These are phyloP conservation scores for Cenchrus fungigraminus DNA, from an alignment of 176 grass and related monocot species.

Conservation along the genomic window DNA sequence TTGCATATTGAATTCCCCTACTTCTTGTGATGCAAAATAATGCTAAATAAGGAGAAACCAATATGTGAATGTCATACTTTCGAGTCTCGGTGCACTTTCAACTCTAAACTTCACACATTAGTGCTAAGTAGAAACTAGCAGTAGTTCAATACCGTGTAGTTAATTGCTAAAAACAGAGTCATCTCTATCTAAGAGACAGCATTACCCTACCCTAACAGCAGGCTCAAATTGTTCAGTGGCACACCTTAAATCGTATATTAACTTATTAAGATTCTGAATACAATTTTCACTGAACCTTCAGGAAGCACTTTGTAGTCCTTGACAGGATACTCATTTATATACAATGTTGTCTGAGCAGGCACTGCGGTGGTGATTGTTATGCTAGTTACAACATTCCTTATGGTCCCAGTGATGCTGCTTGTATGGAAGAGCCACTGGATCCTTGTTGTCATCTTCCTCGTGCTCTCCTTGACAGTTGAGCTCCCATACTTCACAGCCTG, in stretches of 20 bases:
- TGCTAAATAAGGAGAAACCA: background rate
- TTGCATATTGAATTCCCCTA: conserved; percentile 14
- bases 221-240: background rate
- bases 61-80: background rate
- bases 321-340: conserved; percentile 22
- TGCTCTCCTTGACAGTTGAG: conserved; percentile 68
- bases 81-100: background rate
- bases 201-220: conserved; percentile 12
- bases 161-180: conserved; percentile 12
- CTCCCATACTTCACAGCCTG: conserved; percentile 60
- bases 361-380: conserved; percentile 90
- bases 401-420: conserved; percentile 82
- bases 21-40: background rate
- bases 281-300: conserved; percentile 5
- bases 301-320: conserved; percentile 22
- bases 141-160: background rate
- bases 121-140: background rate
- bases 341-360: conserved; percentile 50
- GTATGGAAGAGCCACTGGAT: conserved; percentile 85
- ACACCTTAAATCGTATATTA: background rate
- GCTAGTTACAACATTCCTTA: conserved; percentile 82
- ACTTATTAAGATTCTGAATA: background rate
- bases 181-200: background rate
- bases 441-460: conserved; percentile 64
- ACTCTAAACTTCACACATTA: background rate